Conservation (phyloP, 2,329 filamentous ascomycete genomes). For the Tolypocladium pustulatum region DNA sequence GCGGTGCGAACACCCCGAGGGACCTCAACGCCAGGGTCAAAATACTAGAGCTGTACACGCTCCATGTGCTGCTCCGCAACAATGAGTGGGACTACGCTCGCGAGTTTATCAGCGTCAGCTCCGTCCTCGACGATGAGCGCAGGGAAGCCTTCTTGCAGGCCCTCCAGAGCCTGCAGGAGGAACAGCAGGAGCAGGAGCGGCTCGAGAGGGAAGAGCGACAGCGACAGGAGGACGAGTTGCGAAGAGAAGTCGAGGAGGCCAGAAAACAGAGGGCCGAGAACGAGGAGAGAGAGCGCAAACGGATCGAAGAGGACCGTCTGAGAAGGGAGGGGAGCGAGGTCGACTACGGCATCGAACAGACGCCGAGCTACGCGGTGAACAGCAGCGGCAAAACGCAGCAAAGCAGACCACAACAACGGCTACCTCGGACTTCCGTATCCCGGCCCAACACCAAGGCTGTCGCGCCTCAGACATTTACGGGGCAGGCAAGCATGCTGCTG, state of each 20-base stretch:
- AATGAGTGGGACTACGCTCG: constrained; percentile 93
- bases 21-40: constrained; percentile 80
- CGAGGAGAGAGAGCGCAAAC: constrained; percentile 41
- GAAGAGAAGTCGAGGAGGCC: constrained; percentile 46
- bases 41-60: constrained; percentile 87
- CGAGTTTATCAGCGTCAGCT: constrained; percentile 79
- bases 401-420: constrained; percentile 15
- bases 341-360: constrained; percentile 58
- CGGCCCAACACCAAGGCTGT: constrained; percentile 18
- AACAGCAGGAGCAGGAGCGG: constrained; percentile 63
- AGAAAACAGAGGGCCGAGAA: constrained; percentile 46
- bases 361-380: constrained; percentile 21
- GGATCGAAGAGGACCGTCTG: constrained; percentile 43
- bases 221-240: constrained; percentile 45
- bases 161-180: constrained; percentile 72
- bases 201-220: constrained; percentile 49
- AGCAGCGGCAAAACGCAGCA: constrained; percentile 23
- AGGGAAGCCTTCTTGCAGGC: constrained; percentile 83
- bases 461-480: constrained; percentile 26
- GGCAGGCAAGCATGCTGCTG: constrained; percentile 42
- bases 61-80: constrained; percentile 89
- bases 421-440: constrained; percentile 11
- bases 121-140: constrained; percentile 84
- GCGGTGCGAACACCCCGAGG: constrained; percentile 70
- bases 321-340: constrained; percentile 46